Percentiles rank a stretch among this genome's conserved stretches.
Conservation (phyloP, 768 basidiomycete species). For the Boletus sp. region DNA sequence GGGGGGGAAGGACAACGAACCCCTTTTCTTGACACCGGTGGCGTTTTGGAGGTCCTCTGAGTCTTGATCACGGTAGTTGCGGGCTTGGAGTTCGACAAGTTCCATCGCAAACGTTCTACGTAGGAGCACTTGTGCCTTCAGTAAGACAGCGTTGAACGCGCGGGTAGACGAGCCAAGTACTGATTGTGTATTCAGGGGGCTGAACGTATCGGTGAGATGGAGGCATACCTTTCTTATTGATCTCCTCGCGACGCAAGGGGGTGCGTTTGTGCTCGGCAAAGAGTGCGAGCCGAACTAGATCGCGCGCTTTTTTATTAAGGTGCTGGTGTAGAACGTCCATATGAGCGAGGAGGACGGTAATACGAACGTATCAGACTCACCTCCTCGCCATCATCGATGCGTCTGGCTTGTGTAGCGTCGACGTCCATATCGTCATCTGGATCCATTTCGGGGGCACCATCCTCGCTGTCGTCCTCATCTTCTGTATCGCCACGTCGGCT, state of each 20-base stretch:
- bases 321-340: slow-evolving; percentile 44
- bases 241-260: slow-evolving; percentile 76
- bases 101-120: slow-evolving; percentile 77
- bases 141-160: slow-evolving; percentile 64
- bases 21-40: slow-evolving; percentile 66
- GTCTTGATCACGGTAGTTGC: slow-evolving; percentile 43
- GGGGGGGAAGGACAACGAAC: slow-evolving; percentile 33
- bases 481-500: slow-evolving; percentile 24
- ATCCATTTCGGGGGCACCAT: slow-evolving; percentile 23
- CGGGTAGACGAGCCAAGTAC: slow-evolving; percentile 51
- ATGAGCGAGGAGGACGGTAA: not conserved
- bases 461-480: slow-evolving; percentile 37
- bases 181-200: slow-evolving; percentile 11
- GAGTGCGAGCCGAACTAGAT: slow-evolving; percentile 77
- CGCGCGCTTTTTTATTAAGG: slow-evolving; percentile 59
- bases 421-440: slow-evolving; percentile 31
- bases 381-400: slow-evolving; percentile 19
- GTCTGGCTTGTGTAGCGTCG: slow-evolving; percentile 31
- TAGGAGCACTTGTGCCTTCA: slow-evolving; percentile 62
- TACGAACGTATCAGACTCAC: slow-evolving; percentile 4
- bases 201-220: not conserved
- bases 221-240: slow-evolving; percentile 71
- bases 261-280: slow-evolving; percentile 73
- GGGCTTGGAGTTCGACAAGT: slow-evolving; percentile 71
- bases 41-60: slow-evolving; percentile 47